These are phyloP conservation scores for Termitomyces sp. DNA, from an alignment of 768 basidiomycete genomes.

Conservation along the genomic window DNA sequence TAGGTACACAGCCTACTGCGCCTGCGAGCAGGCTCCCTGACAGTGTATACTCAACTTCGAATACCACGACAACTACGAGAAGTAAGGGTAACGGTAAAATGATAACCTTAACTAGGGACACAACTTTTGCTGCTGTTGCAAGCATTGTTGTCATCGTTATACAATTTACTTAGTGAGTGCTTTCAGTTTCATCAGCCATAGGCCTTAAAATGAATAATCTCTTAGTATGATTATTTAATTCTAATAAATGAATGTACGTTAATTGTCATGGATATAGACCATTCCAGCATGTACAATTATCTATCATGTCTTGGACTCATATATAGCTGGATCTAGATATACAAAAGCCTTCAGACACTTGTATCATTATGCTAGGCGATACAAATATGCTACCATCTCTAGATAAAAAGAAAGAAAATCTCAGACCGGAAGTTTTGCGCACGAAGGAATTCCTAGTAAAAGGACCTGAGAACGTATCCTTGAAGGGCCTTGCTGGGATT, in stretches of 20 bases:
- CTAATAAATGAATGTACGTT: too few species aligned
- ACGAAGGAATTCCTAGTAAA: too few species aligned
- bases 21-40: conserved; percentile 20
- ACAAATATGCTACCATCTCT: not conserved
- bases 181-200: not conserved
- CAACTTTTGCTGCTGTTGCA: not conserved
- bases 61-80: not conserved
- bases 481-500: conserved; percentile 39
- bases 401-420: not conserved
- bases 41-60: conserved; percentile 1
- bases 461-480: too few species aligned
- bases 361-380: not conserved
- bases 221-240: too few species aligned
- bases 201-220: not conserved
- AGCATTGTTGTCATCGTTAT: not conserved
- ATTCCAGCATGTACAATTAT: not conserved
- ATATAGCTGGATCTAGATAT: too few species aligned
- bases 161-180: not conserved
- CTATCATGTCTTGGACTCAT: not conserved
- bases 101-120: not conserved
- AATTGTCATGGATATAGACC: not conserved
- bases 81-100: not conserved
- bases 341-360: too few species aligned
- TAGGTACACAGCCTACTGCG: conserved; percentile 60
- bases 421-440: not conserved